phyloP scores from a whole-genome alignment of 75 land plant species.

The Adiantum capillusveneris region DNA sequence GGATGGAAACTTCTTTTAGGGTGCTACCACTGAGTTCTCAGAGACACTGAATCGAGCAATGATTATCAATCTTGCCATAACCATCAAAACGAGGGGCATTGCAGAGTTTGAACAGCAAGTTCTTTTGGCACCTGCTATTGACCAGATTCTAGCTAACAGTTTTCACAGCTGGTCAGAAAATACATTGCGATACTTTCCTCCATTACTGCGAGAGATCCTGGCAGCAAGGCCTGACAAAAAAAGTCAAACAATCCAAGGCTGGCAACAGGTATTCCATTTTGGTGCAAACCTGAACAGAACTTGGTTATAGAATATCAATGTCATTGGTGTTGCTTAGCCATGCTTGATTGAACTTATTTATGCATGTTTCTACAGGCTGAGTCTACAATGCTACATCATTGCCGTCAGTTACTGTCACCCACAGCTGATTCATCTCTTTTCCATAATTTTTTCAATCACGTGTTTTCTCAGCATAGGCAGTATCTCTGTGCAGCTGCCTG shows the following conservation, averaged over 20 bases:
- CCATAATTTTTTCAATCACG: conserved; percentile 56
- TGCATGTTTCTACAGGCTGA: conserved; percentile 56
- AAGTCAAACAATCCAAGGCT: conserved; percentile 67
- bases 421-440: conserved; percentile 69
- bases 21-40: conserved; percentile 93
- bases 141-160: conserved; percentile 76
- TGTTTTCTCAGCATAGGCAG: conserved; percentile 87
- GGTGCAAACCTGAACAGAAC: no score
- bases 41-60: conserved; percentile 90
- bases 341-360: not conserved
- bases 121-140: conserved; percentile 64
- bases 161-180: conserved; percentile 98
- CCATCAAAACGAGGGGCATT: conserved; percentile 97
- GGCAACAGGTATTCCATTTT: conserved; percentile 85
- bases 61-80: conserved; percentile 79
- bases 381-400: conserved; percentile 77
- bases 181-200: conserved; percentile 81
- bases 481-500: conserved; percentile 97
- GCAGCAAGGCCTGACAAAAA: conserved; percentile 60
- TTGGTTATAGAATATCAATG: no score
- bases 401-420: conserved; percentile 71
- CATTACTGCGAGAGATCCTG: conserved; percentile 63
- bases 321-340: no score
- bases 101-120: conserved; percentile 85
- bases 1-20: conserved; percentile 16